Evolutionary conservation across 1,284 basidiomycete species (phyloP), one percentile per base, ranked within the genome.

Genomic region (Retiboletus flavoniger): DNA sequence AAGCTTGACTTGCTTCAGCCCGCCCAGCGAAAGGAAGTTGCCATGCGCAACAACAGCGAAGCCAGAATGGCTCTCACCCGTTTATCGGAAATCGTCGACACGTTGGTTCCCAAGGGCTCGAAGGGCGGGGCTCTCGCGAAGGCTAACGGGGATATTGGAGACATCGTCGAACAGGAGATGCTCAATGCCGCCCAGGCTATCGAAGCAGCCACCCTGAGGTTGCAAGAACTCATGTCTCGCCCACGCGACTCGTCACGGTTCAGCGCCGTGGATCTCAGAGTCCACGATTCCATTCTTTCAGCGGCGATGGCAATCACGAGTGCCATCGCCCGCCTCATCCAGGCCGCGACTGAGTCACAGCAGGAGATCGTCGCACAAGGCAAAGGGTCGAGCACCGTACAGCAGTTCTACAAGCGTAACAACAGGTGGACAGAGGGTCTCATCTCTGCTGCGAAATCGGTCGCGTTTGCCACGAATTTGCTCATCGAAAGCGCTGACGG

Each of bases 391-490:
- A 93, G 87, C 70, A 85, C 93, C 24, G 85, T 79, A 19, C 94
- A 97, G 73, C 96, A 98, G 68, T 99, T 99, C 82, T 99, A 98
- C 84, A 99, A 99, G 79, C 87, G 91, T 59, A 98, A 99, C 85
- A 98, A 99, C 75, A 85, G 97, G 58, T 99, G 97, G 97, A 99
- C 97, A 17, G 97, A 99, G 73, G 97, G 97, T 62, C 87, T 99
- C 60, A 96, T 99, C 64, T 97, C 94, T 31, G 97, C 97, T 21
- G 97, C 97, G 31, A 97, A 97, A 72, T 86, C 97, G 7, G 97
- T 99, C 46, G 97, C 97, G 3, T 97, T 96, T 66, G 94, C 97
- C 4, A 99, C 97, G n/a, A 91, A 86, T 57, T 78, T 98, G 61
- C 85, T 99, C 54, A 99, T 99, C 72, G 96, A 99, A 74, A 91